Percentiles rank a stretch among this genome's conserved stretches.
Evolutionary conservation across 805 yeast species (phyloP).

Genomic region (Diddensiella santjacobensis): DNA sequence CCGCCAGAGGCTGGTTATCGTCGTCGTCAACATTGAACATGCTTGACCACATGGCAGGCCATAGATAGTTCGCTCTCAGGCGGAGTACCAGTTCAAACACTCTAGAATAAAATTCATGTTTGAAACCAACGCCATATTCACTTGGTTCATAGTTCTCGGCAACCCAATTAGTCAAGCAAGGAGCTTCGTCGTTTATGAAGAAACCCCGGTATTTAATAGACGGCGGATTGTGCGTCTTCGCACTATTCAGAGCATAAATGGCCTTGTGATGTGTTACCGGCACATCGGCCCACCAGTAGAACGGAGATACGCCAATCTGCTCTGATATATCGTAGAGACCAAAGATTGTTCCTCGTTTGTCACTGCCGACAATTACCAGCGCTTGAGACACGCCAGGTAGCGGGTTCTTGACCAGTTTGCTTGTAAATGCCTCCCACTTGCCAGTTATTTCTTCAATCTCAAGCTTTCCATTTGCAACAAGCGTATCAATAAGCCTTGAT

Average conservation of each 20-base stretch:
- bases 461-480: constrained; percentile 13
- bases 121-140: constrained; percentile 14
- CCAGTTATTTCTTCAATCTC: constrained; percentile 10
- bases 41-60: constrained; percentile 22
- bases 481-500: constrained; percentile 13
- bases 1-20: constrained; percentile 14
- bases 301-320: constrained; percentile 22
- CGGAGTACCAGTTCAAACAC: constrained; percentile 19
- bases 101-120: constrained; percentile 10
- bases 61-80: constrained; percentile 15
- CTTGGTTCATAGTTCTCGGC: constrained; percentile 9
- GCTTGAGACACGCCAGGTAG: constrained; percentile 11
- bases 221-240: constrained; percentile 11
- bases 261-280: constrained; percentile 3
- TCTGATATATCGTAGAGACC: constrained; percentile 19
- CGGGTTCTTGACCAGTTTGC: constrained; percentile 10
- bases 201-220: constrained; percentile 19
- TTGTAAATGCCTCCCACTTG: constrained; percentile 17
- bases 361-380: constrained; percentile 19
- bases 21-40: constrained; percentile 19
- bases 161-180: constrained; percentile 17
- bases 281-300: constrained; percentile 19
- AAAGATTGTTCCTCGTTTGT: constrained; percentile 17
- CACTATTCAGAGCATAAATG: constrained; percentile 8
- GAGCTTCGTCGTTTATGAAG: constrained; percentile 19